phyloP scores from a whole-genome alignment of 2,329 filamentous ascomycete species.

The Bisporella sp. region DNA sequence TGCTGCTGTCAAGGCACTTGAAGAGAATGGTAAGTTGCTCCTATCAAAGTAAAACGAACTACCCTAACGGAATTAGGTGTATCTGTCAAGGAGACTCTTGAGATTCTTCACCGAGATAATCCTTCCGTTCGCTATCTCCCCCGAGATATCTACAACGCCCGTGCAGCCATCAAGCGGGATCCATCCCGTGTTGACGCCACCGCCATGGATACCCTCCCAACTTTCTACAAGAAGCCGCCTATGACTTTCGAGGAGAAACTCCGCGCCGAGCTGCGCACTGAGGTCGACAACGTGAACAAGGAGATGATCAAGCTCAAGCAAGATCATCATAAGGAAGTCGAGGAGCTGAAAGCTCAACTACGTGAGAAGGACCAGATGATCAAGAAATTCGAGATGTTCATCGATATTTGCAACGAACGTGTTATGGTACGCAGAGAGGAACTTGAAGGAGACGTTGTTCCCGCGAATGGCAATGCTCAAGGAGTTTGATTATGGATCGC shows the following conservation, averaged over 20 bases:
- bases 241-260: slow-evolving; percentile 58
- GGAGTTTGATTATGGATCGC: too few relatives aligned
- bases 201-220: slow-evolving; percentile 50
- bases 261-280: slow-evolving; percentile 51
- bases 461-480: slow-evolving; percentile 14
- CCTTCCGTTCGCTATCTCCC: slow-evolving; percentile 57
- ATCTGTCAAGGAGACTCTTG: slow-evolving; percentile 58
- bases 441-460: slow-evolving; percentile 30
- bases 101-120: slow-evolving; percentile 57
- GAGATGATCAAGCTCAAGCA: slow-evolving; percentile 51
- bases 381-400: slow-evolving; percentile 60
- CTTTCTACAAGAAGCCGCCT: slow-evolving; percentile 60
- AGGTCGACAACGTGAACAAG: slow-evolving; percentile 51
- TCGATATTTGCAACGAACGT: slow-evolving; percentile 61
- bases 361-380: slow-evolving; percentile 58
- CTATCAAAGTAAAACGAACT: slow-evolving; percentile 1
- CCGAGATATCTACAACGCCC: slow-evolving; percentile 60
- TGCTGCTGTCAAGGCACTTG: slow-evolving; percentile 57
- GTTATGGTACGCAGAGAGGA: slow-evolving; percentile 57
- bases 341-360: slow-evolving; percentile 50
- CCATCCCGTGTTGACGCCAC: slow-evolving; percentile 54
- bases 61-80: slow-evolving; percentile 43
- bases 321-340: slow-evolving; percentile 50
- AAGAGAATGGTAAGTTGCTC: slow-evolving; percentile 51
- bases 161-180: slow-evolving; percentile 60